Percentiles rank a stretch among this genome's conserved stretches.
Conservation (phyloP, 441 rosid genomes). For the Jatropha podagrica region DNA sequence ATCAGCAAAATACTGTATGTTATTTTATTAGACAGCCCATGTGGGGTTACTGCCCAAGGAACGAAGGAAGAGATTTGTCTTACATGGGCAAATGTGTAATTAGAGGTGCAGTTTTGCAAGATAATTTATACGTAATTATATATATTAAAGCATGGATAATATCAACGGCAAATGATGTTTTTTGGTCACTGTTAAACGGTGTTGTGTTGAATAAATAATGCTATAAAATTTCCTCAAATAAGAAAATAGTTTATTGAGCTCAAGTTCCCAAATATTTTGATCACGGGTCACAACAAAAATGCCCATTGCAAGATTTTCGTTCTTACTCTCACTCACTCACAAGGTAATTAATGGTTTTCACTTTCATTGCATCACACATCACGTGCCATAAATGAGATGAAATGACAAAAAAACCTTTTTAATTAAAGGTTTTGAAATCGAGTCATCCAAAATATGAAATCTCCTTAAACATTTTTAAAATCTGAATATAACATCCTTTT, state of each 20-base stretch:
- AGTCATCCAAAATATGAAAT: too few species aligned
- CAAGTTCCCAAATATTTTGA: slow-evolving; percentile 1
- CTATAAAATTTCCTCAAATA: neutral
- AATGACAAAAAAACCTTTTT: too few species aligned
- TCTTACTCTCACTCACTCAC: too few species aligned
- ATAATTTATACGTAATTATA: neutral
- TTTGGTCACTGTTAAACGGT: neutral
- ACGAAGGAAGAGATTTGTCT: neutral
- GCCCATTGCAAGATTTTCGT: neutral
- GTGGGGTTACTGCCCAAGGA: slow-evolving; percentile 2
- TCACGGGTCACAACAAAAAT: neutral
- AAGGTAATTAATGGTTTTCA: too few species aligned
- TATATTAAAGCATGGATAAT: neutral
- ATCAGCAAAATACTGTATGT: too few species aligned
- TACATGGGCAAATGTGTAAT: slow-evolving; percentile 4
- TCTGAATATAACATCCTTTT: too few species aligned
- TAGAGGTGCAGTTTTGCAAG: neutral
- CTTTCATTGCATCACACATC: too few species aligned
- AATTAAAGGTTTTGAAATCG: too few species aligned
- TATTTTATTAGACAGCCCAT: slow-evolving; percentile 8
- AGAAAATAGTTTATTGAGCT: neutral
- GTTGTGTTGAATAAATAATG: neutral
- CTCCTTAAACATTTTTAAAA: too few species aligned
- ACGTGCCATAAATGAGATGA: too few species aligned
- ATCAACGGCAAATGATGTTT: neutral